Conservation (phyloP, 805 yeast genomes). For the Saccharomycopsis olivae region DNA sequence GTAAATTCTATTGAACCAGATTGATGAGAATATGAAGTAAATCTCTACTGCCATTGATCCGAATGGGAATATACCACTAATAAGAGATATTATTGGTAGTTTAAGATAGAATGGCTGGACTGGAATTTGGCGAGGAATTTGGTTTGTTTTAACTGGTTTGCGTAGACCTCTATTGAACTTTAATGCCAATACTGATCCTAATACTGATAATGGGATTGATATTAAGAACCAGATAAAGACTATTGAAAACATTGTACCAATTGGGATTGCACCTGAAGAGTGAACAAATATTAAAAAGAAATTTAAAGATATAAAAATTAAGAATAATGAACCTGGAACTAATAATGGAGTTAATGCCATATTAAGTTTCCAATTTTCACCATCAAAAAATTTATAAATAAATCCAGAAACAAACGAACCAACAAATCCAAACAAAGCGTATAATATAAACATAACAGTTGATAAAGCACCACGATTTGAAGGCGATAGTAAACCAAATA, state of each 20-base stretch:
- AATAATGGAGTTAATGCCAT: conserved; percentile 71
- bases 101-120: conserved; percentile 76
- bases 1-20: conserved; percentile 89
- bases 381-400: conserved; percentile 81
- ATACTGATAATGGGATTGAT: conserved; percentile 73
- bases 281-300: conserved; percentile 66
- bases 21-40: conserved; percentile 80
- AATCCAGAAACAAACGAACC: conserved; percentile 86
- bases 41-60: conserved; percentile 92
- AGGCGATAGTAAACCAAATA: conserved; percentile 84
- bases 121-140: conserved; percentile 94
- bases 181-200: conserved; percentile 74
- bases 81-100: conserved; percentile 52
- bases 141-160: conserved; percentile 85
- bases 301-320: conserved; percentile 58
- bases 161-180: conserved; percentile 38
- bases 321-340: conserved; percentile 73
- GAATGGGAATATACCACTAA: conserved; percentile 89
- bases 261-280: conserved; percentile 92
- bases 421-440: conserved; percentile 67
- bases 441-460: conserved; percentile 79
- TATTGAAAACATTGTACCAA: conserved; percentile 78
- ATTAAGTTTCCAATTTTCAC: conserved; percentile 83
- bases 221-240: conserved; percentile 76
- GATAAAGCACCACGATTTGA: conserved; percentile 90